phyloP scores from a whole-genome alignment of 2,329 filamentous ascomycete species.

The Chaetomium olivaceum region DNA sequence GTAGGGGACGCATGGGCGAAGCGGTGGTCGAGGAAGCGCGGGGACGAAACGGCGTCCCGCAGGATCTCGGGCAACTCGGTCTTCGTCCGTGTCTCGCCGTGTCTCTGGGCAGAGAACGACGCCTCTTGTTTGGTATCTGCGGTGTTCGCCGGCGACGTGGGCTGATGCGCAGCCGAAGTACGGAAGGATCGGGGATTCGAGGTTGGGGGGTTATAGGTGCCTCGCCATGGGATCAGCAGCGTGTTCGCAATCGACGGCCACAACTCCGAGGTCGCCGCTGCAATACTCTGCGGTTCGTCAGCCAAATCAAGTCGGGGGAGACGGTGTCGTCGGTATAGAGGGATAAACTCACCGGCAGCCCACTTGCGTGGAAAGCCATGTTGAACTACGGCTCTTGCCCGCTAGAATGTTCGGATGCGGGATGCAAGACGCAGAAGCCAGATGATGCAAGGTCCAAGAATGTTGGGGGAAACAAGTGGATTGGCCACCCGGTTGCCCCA shows the following conservation, averaged over 20 bases:
- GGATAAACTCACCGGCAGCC: conserved; percentile 33
- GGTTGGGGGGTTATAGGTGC: conserved; percentile 19
- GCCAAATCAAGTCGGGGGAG: neutral
- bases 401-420: conserved; percentile 21
- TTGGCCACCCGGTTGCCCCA: conserved; percentile 6
- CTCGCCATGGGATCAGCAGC: conserved; percentile 41
- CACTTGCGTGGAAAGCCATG: conserved; percentile 37
- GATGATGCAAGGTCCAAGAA: conserved; percentile 22
- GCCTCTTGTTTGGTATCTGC: neutral
- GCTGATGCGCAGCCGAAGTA: conserved; percentile 3
- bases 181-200: conserved; percentile 12
- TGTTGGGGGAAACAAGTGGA: conserved; percentile 17
- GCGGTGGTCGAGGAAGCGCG: conserved; percentile 36
- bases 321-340: neutral
- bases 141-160: conserved; percentile 5
- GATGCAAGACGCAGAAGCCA: conserved; percentile 1
- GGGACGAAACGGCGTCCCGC: conserved; percentile 30
- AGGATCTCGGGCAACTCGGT: conserved; percentile 41
- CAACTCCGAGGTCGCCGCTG: conserved; percentile 46
- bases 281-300: conserved; percentile 40
- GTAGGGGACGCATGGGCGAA: conserved; percentile 31
- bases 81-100: conserved; percentile 13
- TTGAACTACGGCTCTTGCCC: conserved; percentile 17
- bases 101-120: neutral
- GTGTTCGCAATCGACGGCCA: conserved; percentile 50